phyloP scores from a whole-genome alignment of 805 yeast species.

The Pichia deserticola region DNA sequence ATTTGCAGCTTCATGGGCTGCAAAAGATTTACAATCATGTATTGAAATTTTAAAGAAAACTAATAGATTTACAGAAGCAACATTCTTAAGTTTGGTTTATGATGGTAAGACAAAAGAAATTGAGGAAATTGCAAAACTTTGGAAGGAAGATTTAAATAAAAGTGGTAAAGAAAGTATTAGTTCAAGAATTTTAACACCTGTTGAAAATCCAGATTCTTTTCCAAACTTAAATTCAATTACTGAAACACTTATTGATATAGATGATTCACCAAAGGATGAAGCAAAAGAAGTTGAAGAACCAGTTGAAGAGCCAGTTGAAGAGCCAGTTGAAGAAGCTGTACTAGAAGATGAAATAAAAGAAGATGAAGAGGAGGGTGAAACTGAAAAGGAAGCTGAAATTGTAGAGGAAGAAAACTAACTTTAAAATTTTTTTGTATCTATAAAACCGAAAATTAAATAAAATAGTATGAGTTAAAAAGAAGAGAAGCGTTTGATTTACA shows the following conservation, averaged over 20 bases:
- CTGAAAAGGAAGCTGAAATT: background rate
- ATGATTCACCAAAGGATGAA: slow-evolving; percentile 12
- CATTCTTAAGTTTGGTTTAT: slow-evolving; percentile 71
- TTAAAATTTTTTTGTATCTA: too few species aligned
- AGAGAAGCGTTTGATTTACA: too few species aligned
- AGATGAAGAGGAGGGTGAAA: background rate
- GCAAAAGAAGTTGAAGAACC: slow-evolving; percentile 13
- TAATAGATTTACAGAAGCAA: slow-evolving; percentile 76
- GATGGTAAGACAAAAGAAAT: slow-evolving; percentile 38
- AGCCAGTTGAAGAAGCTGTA: slow-evolving; percentile 8
- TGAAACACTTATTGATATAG: slow-evolving; percentile 23
- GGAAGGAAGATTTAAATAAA: slow-evolving; percentile 56
- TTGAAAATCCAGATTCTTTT: slow-evolving; percentile 27
- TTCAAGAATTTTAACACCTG: slow-evolving; percentile 48
- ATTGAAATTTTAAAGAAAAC: slow-evolving; percentile 58
- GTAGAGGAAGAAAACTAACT: background rate
- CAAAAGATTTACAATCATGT: slow-evolving; percentile 62
- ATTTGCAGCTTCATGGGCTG: slow-evolving; percentile 84
- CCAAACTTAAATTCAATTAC: slow-evolving; percentile 35
- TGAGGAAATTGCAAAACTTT: slow-evolving; percentile 41
- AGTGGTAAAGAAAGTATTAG: slow-evolving; percentile 53
- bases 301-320: slow-evolving; percentile 12
- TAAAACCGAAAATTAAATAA: too few species aligned
- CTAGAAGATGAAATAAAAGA: background rate
- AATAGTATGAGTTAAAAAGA: too few species aligned